Conservation (phyloP, 2,329 filamentous ascomycete genomes). For the Epichloe sp. region DNA sequence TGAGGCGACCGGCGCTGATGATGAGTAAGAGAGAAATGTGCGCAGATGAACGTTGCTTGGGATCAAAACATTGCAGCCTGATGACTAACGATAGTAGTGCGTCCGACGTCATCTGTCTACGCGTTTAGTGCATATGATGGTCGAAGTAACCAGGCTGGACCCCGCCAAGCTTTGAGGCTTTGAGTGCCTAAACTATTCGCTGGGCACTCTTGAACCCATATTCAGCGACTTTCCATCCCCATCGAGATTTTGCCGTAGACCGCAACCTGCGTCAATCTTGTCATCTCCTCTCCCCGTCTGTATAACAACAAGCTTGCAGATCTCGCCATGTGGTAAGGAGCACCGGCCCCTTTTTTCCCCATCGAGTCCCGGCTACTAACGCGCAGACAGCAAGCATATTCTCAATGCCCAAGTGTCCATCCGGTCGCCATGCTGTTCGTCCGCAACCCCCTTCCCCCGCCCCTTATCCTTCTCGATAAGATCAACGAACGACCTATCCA, state of each 20-base stretch:
- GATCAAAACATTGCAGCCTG: background rate
- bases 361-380: background rate
- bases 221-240: background rate
- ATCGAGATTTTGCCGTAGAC: background rate
- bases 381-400: constrained; percentile 68
- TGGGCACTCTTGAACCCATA: no score
- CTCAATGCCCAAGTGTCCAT: constrained; percentile 97
- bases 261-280: background rate
- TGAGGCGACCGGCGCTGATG: background rate
- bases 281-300: background rate
- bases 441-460: background rate
- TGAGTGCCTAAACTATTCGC: no score
- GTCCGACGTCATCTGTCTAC: no score
- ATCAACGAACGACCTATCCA: background rate
- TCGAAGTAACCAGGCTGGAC: background rate
- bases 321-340: constrained; percentile 23
- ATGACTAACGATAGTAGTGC: background rate
- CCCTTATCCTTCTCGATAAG: background rate
- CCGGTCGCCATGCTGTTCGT: constrained; percentile 85
- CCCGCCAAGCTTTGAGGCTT: background rate
- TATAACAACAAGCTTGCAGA: background rate
- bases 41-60: background rate
- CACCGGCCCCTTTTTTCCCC: background rate
- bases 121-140: no score
- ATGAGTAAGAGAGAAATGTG: background rate